Evolutionary conservation across 2,329 filamentous ascomycete genomes (phyloP).

Genomic region (Triangularia verruculosa): DNA sequence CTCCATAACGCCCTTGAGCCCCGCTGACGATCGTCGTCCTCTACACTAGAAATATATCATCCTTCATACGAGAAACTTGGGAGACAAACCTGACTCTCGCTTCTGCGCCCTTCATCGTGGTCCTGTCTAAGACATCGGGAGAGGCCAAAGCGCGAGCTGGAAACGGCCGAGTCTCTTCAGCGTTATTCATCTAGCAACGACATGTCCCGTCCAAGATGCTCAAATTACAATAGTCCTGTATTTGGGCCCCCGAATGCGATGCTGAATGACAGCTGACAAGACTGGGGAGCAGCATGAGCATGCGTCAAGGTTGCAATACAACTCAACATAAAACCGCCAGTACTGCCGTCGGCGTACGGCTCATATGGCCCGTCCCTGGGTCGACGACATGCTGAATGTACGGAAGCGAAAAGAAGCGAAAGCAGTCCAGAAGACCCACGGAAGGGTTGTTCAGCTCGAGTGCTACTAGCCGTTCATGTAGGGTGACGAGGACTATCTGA

Average conservation of each 20-base stretch:
- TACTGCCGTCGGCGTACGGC: background rate
- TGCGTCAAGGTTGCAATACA: slow-evolving; percentile 1
- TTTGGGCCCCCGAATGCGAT: background rate
- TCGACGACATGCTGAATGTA: background rate
- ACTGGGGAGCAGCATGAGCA: background rate
- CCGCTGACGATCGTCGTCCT: background rate
- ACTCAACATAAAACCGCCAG: background rate
- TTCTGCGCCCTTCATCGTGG: background rate
- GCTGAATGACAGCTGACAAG: background rate
- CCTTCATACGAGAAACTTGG: background rate
- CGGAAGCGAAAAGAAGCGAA: slow-evolving; percentile 3
- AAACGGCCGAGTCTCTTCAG: slow-evolving; percentile 11
- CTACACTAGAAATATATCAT: background rate
- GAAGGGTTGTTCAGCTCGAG: background rate
- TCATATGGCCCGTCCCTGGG: background rate
- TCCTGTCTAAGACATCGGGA: background rate
- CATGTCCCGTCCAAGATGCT: too few species aligned
- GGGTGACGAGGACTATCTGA: background rate
- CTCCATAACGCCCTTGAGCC: background rate
- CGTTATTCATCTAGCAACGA: background rate
- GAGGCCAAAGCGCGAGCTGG: background rate
- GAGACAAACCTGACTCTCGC: background rate
- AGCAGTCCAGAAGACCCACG: background rate
- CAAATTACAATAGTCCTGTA: background rate
- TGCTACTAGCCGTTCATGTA: background rate